A percentile compares a stretch with the other conserved stretches of the same genome.
Conservation (phyloP, 2,329 filamentous ascomycete species). For the Coleophoma eucalyptorum region DNA sequence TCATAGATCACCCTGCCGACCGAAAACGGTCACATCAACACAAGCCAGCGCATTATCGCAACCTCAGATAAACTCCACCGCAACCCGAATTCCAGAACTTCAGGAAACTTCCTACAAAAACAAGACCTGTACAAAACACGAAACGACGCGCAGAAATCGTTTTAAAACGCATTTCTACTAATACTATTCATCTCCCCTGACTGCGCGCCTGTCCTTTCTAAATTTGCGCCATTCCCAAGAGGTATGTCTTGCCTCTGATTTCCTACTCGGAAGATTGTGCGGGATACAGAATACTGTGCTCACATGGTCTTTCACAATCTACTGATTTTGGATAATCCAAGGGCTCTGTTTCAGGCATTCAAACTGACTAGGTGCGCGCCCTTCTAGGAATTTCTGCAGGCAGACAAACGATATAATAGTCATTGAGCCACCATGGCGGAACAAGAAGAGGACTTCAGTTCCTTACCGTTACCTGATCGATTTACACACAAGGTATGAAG, state of each 20-base stretch:
- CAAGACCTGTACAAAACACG: background rate
- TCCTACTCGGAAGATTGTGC: background rate
- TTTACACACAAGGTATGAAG: slow-evolving; percentile 72
- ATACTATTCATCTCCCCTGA: too few species aligned
- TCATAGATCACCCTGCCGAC: too few species aligned
- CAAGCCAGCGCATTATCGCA: too few species aligned
- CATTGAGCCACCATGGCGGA: slow-evolving; percentile 62
- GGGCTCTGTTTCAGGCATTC: slow-evolving; percentile 2
- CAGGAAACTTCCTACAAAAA: background rate
- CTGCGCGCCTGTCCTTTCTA: too few species aligned
- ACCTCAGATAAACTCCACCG: too few species aligned
- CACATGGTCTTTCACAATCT: too few species aligned
- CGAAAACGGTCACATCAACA: too few species aligned
- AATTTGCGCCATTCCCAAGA: slow-evolving; percentile 14
- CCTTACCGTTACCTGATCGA: slow-evolving; percentile 73
- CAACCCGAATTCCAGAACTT: too few species aligned
- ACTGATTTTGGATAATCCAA: too few species aligned
- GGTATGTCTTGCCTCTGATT: slow-evolving; percentile 9
- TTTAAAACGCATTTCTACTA: slow-evolving; percentile 8
- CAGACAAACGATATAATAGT: slow-evolving; percentile 9
- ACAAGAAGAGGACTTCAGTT: slow-evolving; percentile 76
- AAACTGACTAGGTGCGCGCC: slow-evolving; percentile 24
- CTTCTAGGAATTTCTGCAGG: slow-evolving; percentile 9
- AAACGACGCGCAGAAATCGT: background rate
- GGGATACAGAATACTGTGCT: too few species aligned